These are phyloP conservation scores for Aristolochia contorta DNA, from an alignment of 164 flowering plant species.

Conservation along the genomic window DNA sequence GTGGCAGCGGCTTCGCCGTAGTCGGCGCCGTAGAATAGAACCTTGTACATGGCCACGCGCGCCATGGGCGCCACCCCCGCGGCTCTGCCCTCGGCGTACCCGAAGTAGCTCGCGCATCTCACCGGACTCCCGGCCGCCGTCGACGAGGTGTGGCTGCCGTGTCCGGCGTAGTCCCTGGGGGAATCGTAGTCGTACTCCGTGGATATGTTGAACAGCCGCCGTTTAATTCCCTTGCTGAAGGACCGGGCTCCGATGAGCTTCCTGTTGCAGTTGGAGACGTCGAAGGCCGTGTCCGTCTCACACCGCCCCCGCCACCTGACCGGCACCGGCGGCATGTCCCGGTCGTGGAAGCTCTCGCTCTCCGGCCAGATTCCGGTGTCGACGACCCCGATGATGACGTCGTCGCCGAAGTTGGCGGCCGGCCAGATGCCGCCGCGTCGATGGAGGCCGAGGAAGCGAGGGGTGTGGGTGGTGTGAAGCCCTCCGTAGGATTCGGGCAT, in stretches of 20 bases:
- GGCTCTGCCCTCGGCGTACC: conserved; percentile 18
- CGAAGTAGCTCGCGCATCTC: conserved; percentile 24
- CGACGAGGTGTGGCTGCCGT: conserved; percentile 20
- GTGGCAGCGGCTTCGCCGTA: background rate
- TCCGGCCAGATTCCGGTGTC: conserved; percentile 46
- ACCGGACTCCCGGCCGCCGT: conserved; percentile 35
- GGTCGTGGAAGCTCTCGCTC: conserved; percentile 29
- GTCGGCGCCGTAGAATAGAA: background rate
- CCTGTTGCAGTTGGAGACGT: background rate
- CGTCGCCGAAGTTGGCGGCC: conserved; percentile 8
- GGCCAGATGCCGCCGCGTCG: conserved; percentile 8
- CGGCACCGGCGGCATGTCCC: conserved; percentile 27
- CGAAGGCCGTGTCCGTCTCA: conserved; percentile 13
- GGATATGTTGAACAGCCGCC: background rate
- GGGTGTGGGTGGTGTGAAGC: conserved; percentile 13
- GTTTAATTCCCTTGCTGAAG: conserved; percentile 5
- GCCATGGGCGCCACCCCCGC: conserved; percentile 9
- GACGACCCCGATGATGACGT: conserved; percentile 7
- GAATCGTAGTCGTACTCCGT: conserved; percentile 6
- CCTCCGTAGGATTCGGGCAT: conserved; percentile 5
- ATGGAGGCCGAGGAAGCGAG: conserved; percentile 9
- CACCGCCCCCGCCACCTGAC: conserved; percentile 34
- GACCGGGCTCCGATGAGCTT: conserved; percentile 5
- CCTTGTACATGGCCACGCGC: conserved; percentile 10
- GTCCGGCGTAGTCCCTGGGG: background rate